Conservation (phyloP, 768 basidiomycete genomes). For the Chalciporus pseudorubinellus region DNA sequence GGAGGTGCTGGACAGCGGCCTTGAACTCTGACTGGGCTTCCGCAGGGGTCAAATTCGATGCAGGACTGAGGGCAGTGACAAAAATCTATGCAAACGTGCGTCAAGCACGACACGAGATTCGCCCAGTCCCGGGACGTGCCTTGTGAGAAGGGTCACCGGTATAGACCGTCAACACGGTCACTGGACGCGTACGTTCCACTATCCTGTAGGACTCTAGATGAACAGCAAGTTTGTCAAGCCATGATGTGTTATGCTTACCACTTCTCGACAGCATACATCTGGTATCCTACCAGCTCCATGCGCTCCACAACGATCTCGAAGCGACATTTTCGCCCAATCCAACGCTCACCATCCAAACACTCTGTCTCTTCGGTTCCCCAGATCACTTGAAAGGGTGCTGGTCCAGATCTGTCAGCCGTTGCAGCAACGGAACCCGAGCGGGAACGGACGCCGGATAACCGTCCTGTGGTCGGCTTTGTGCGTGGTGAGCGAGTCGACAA, state of each 20-base stretch:
- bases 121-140: conserved; percentile 31
- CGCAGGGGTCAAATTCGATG: conserved; percentile 37
- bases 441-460: conserved; percentile 31
- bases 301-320: conserved; percentile 51
- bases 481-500: conserved; percentile 24
- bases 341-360: conserved; percentile 31
- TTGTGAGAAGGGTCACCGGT: conserved; percentile 74
- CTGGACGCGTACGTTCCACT: conserved; percentile 58
- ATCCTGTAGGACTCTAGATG: conserved; percentile 43
- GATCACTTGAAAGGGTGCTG: not conserved
- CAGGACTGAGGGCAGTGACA: conserved; percentile 54
- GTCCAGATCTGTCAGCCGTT: conserved; percentile 15
- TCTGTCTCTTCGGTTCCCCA: conserved; percentile 15
- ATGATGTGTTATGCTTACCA: conserved; percentile 49
- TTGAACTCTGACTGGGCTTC: conserved; percentile 60
- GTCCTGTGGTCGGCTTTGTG: conserved; percentile 22
- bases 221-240: not conserved
- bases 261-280: conserved; percentile 85
- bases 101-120: conserved; percentile 11
- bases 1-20: conserved; percentile 55
- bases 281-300: conserved; percentile 56
- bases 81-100: conserved; percentile 45
- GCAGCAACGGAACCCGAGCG: conserved; percentile 32
- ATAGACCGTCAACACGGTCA: conserved; percentile 67
- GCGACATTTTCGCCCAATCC: conserved; percentile 45